A percentile compares a stretch with the other conserved stretches of the same genome.
Conservation (phyloP, 305 asterid species). For the Fraxinus sp. region DNA sequence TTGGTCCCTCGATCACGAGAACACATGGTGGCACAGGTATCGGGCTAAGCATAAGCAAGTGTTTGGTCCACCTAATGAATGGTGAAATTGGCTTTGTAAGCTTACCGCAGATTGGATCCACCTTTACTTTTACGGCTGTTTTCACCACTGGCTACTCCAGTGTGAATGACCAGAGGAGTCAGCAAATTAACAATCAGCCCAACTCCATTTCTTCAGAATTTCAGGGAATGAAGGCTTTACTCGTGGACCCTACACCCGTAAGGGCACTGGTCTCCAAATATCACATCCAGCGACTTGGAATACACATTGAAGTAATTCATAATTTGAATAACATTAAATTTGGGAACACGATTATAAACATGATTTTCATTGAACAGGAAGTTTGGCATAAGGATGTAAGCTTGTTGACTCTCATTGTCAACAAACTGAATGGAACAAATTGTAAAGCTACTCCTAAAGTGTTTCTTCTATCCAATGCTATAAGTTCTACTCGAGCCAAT, state of each 20-base stretch:
- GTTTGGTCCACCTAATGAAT: slow-evolving; percentile 95
- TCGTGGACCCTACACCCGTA: slow-evolving; percentile 74
- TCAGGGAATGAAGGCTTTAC: slow-evolving; percentile 66
- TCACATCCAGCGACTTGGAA: slow-evolving; percentile 82
- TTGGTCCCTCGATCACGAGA: slow-evolving; percentile 87
- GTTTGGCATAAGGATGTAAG: slow-evolving; percentile 59
- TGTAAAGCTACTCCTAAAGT: slow-evolving; percentile 38
- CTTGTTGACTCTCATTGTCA: slow-evolving; percentile 24
- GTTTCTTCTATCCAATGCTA: slow-evolving; percentile 62
- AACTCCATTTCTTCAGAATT: slow-evolving; percentile 52
- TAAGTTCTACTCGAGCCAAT: slow-evolving; percentile 32
- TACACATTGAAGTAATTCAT: slow-evolving; percentile 52
- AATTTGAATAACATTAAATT: slow-evolving; percentile 33
- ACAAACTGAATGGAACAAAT: slow-evolving; percentile 30
- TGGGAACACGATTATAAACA: slow-evolving; percentile 27
- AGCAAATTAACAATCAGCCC: slow-evolving; percentile 33
- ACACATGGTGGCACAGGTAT: slow-evolving; percentile 98
- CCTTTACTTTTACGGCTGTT: slow-evolving; percentile 87
- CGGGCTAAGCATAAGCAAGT: slow-evolving; percentile 95
- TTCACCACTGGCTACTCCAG: slow-evolving; percentile 42
- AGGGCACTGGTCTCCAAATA: slow-evolving; percentile 73
- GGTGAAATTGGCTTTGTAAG: slow-evolving; percentile 92
- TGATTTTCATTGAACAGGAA: slow-evolving; percentile 80
- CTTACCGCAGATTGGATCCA: slow-evolving; percentile 72
- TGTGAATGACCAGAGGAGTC: slow-evolving; percentile 36